phyloP scores from a whole-genome alignment of 768 basidiomycete genomes.

The Amanita pallidorosea region DNA sequence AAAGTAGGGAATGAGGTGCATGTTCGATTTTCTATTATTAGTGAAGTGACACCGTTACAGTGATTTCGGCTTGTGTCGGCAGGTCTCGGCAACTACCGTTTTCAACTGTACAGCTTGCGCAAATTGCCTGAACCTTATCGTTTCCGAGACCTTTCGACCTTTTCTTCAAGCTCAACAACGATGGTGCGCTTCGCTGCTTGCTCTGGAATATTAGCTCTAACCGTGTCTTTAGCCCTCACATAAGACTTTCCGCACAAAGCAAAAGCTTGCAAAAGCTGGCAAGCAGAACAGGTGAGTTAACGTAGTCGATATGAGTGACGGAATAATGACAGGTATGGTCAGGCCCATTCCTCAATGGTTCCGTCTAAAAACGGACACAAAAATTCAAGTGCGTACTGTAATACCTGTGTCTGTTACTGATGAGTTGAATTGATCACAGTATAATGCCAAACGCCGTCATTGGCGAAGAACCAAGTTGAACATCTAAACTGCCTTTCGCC shows the following conservation, averaged over 20 bases:
- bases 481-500: conserved; percentile 44
- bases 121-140: conserved; percentile 21
- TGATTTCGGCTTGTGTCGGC: not conserved
- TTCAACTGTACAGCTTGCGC: conserved; percentile 21
- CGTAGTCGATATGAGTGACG: not conserved
- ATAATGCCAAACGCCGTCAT: conserved; percentile 95
- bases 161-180: conserved; percentile 21
- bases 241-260: conserved; percentile 97
- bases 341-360: conserved; percentile 99
- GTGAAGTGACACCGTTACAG: too few relatives aligned
- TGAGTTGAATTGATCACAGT: conserved; percentile 28
- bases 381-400: conserved; percentile 66
- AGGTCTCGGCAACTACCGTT: not conserved
- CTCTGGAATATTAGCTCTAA: not conserved
- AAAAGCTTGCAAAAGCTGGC: conserved; percentile 89
- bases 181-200: conserved; percentile 30
- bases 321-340: conserved; percentile 6
- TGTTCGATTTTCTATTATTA: conserved; percentile 13
- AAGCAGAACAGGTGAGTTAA: conserved; percentile 84
- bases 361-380: conserved; percentile 91
- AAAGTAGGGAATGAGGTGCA: conserved; percentile 35
- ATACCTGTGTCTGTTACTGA: not conserved
- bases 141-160: conserved; percentile 8
- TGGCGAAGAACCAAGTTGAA: conserved; percentile 99
- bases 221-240: conserved; percentile 72